phyloP scores from a whole-genome alignment of 331 rosid genomes.

The Prunus yedoensis region DNA sequence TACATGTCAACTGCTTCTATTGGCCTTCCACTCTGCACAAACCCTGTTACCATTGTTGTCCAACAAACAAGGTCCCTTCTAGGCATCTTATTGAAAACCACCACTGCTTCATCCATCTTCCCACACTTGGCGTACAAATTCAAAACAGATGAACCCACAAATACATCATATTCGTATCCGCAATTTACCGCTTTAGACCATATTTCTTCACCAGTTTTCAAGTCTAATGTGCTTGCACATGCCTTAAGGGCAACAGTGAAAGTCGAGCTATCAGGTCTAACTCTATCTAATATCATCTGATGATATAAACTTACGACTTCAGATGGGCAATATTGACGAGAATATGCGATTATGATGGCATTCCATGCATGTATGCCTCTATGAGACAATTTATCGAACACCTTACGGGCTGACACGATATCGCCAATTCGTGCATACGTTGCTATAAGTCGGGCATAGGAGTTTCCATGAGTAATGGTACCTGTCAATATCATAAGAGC shows the following conservation, averaged over 20 bases:
- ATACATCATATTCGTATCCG: slow-evolving; percentile 40
- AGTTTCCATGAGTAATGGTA: slow-evolving; percentile 12
- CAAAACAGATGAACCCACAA: slow-evolving; percentile 43
- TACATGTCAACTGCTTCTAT: slow-evolving; percentile 38
- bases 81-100: slow-evolving; percentile 31
- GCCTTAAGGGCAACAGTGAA: slow-evolving; percentile 42
- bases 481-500: slow-evolving; percentile 40
- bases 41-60: slow-evolving; percentile 46
- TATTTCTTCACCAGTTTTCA: slow-evolving; percentile 39
- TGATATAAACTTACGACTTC: slow-evolving; percentile 33
- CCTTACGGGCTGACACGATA: slow-evolving; percentile 24
- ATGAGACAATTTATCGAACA: slow-evolving; percentile 37
- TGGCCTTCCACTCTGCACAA: slow-evolving; percentile 36
- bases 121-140: slow-evolving; percentile 43
- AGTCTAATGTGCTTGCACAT: slow-evolving; percentile 30
- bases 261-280: slow-evolving; percentile 44
- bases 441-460: slow-evolving; percentile 28
- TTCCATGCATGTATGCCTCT: slow-evolving; percentile 39
- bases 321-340: slow-evolving; percentile 23
- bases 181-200: slow-evolving; percentile 35
- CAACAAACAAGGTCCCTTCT: slow-evolving; percentile 52
- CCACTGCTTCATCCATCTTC: slow-evolving; percentile 37
- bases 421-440: slow-evolving; percentile 22
- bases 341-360: slow-evolving; percentile 40
- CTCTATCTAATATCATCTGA: slow-evolving; percentile 31